These are phyloP conservation scores for Aspergillus viridinutans DNA, from an alignment of 2,329 filamentous ascomycete genomes.

Conservation along the genomic window DNA sequence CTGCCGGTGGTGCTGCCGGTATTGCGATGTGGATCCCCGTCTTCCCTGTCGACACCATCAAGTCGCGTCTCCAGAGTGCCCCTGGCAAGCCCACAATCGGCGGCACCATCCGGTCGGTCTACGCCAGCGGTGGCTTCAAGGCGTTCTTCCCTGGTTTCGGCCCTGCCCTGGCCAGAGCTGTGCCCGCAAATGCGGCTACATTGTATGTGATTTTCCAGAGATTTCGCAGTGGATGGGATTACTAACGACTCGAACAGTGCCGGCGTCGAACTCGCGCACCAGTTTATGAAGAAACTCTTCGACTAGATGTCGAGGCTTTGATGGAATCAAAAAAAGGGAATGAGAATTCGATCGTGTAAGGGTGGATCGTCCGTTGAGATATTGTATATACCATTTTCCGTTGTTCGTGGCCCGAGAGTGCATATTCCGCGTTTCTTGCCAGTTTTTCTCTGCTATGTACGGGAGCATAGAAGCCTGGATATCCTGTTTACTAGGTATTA, in stretches of 20 bases:
- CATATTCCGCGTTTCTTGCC: conserved; percentile 2
- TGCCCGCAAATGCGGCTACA: conserved; percentile 93
- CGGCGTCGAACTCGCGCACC: conserved; percentile 49
- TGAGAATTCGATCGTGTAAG: conserved; percentile 2
- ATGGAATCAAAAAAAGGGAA: conserved; percentile 4
- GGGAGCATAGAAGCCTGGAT: conserved; percentile 10
- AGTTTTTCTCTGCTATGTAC: conserved; percentile 1
- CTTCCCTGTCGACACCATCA: conserved; percentile 96
- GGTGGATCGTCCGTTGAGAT: neutral
- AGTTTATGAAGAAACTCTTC: conserved; percentile 47
- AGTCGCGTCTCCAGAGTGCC: conserved; percentile 86
- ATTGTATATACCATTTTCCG: neutral
- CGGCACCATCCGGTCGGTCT: conserved; percentile 76
- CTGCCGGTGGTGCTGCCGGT: conserved; percentile 83
- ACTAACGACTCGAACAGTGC: conserved; percentile 28
- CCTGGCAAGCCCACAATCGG: conserved; percentile 78
- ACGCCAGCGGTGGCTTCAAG: conserved; percentile 73
- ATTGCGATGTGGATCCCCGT: conserved; percentile 99
- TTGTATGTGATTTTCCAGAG: conserved; percentile 51
- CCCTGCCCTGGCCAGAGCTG: conserved; percentile 84
- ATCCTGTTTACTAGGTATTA: conserved; percentile 5
- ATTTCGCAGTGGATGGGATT: neutral
- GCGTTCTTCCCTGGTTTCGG: conserved; percentile 98
- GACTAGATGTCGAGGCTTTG: conserved; percentile 10
- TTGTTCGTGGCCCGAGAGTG: neutral